Percentiles rank a stretch among this genome's conserved stretches.
Evolutionary conservation across 495 filamentous ascomycete genomes (phyloP).

Genomic region (Cryomyces antarcticus): DNA sequence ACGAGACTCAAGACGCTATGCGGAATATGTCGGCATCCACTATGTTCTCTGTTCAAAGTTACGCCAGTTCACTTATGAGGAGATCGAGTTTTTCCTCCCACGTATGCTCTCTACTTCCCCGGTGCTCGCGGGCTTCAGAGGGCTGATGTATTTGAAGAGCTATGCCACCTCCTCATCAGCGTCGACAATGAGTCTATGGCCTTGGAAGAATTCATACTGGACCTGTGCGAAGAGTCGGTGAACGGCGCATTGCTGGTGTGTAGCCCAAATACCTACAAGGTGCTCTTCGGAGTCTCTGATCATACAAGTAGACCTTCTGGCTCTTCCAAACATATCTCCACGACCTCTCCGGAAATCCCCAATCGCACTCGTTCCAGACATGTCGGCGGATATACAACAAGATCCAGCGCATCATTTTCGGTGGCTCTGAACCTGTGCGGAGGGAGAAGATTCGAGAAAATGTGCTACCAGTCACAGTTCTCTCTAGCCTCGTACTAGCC

Average conservation of each 20-base stretch:
- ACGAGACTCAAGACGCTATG: constrained; percentile 40
- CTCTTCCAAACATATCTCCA: constrained; percentile 64
- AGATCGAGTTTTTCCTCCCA: constrained; percentile 69
- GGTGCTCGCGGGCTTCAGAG: not conserved
- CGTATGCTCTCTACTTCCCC: constrained; percentile 18
- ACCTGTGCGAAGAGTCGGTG: constrained; percentile 61
- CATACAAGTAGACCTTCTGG: constrained; percentile 49
- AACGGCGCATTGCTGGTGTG: constrained; percentile 54
- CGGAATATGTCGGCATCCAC: constrained; percentile 62
- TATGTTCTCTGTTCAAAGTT: constrained; percentile 64
- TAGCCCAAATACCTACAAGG: constrained; percentile 1
- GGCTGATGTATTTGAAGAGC: constrained; percentile 11
- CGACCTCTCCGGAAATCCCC: constrained; percentile 47
- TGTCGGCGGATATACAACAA: constrained; percentile 61
- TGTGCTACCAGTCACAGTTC: constrained; percentile 46
- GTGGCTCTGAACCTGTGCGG: constrained; percentile 34
- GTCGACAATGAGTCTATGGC: constrained; percentile 72
- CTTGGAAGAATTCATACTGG: constrained; percentile 59
- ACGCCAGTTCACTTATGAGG: constrained; percentile 59
- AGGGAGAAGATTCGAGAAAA: constrained; percentile 59
- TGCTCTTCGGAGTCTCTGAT: too few relatives aligned
- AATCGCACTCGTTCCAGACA: constrained; percentile 47
- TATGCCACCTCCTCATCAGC: constrained; percentile 61
- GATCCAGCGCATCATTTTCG: constrained; percentile 61
- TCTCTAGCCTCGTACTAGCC: constrained; percentile 49